Conservation (phyloP, 176 grass and related monocot genomes). For the Phoenix dactylifera region DNA sequence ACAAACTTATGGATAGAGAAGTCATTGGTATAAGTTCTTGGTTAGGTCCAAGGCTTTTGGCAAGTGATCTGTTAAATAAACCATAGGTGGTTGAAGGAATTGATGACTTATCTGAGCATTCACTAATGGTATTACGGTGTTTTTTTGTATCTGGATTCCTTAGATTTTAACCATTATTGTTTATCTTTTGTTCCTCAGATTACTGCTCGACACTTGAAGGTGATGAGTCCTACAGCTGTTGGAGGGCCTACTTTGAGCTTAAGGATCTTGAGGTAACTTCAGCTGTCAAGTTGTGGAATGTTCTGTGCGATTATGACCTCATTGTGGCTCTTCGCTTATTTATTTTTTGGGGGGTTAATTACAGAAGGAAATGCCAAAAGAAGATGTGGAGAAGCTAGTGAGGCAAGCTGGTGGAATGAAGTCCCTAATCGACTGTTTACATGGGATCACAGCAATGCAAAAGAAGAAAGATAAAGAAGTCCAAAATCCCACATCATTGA, state of each 20-base stretch:
- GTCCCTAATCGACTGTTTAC: slow-evolving; percentile 45
- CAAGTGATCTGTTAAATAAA: no score
- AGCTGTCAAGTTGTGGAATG: not conserved
- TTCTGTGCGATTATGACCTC: no score
- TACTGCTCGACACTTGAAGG: slow-evolving; percentile 74
- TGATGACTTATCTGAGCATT: no score
- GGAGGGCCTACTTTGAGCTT: slow-evolving; percentile 86
- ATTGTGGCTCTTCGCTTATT: no score
- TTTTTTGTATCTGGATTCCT: no score
- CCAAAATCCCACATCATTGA: not conserved
- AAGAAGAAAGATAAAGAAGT: slow-evolving; percentile 40
- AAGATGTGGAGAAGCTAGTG: slow-evolving; percentile 21
- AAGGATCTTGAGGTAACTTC: slow-evolving; percentile 57
- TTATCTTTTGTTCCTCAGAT: slow-evolving; percentile 37
- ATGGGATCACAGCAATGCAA: slow-evolving; percentile 31
- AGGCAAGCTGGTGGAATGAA: slow-evolving; percentile 35
- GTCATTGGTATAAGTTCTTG: no score
- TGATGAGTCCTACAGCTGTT: slow-evolving; percentile 77
- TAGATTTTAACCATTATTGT: not conserved
- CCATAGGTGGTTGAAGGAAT: no score
- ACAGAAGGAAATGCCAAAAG: slow-evolving; percentile 26
- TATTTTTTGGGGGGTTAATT: not conserved
- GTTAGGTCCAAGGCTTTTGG: no score
- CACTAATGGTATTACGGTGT: no score
- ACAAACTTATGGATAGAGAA: no score